Percentiles rank a stretch among this genome's conserved stretches.
Conservation (phyloP, 352 stramenopile species). For the Globisporangium mamillatum region DNA sequence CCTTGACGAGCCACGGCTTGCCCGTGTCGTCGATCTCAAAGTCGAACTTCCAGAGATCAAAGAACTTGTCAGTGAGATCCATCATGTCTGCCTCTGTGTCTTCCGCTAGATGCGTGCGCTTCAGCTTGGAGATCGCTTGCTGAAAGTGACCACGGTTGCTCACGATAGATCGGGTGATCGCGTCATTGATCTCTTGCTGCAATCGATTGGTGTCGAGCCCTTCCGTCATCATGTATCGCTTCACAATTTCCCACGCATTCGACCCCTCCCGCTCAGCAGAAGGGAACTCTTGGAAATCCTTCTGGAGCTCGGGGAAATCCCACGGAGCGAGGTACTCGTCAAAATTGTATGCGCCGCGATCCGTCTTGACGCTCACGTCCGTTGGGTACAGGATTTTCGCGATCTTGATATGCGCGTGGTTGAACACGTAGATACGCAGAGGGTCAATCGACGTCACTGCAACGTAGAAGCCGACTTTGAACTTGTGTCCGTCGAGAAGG, state of each 20-base stretch:
- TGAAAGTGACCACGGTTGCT: conserved; percentile 61
- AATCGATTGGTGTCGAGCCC: conserved; percentile 63
- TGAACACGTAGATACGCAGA: conserved; percentile 82
- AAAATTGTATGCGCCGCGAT: conserved; percentile 59
- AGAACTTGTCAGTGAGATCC: conserved; percentile 75
- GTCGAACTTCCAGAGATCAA: conserved; percentile 95
- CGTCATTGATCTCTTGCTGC: conserved; percentile 64
- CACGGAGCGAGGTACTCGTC: conserved; percentile 67
- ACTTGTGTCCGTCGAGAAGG: conserved; percentile 86
- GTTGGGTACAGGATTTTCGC: conserved; percentile 61
- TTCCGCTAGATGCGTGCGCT: conserved; percentile 21
- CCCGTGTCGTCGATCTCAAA: conserved; percentile 93
- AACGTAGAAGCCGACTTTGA: conserved; percentile 87
- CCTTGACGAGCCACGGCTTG: conserved; percentile 95
- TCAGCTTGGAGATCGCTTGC: conserved; percentile 40
- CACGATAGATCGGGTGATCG: conserved; percentile 55
- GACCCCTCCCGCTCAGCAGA: conserved; percentile 46
- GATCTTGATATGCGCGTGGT: conserved; percentile 71
- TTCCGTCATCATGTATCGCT: conserved; percentile 52
- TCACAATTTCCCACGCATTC: conserved; percentile 68
- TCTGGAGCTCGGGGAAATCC: conserved; percentile 66
- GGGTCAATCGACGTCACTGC: conserved; percentile 79
- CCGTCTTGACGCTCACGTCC: conserved; percentile 32
- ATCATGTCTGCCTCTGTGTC: conserved; percentile 26
- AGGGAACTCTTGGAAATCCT: conserved; percentile 61